These are phyloP conservation scores for Limonium bicolor DNA, from an alignment of 148 eudicot genomes.

Conservation along the genomic window DNA sequence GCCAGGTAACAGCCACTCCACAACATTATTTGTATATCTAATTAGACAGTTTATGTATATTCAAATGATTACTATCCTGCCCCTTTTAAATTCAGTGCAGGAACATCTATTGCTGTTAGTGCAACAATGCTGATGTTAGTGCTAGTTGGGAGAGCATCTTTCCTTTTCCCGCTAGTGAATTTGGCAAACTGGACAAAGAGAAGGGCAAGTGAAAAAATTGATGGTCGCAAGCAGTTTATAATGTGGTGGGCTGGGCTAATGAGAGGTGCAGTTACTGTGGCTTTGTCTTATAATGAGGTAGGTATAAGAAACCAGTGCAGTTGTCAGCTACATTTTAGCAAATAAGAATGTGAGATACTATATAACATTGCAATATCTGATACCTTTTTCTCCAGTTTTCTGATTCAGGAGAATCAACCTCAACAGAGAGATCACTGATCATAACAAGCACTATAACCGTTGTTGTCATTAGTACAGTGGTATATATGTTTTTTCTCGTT, in stretches of 20 bases:
- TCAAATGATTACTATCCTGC: not conserved
- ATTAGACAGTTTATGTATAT: not conserved
- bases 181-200: conserved; percentile 22
- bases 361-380: not conserved
- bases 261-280: conserved; percentile 95
- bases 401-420: conserved; percentile 20
- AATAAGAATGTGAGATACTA: not conserved
- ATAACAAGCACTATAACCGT: conserved; percentile 65
- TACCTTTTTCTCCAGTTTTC: conserved; percentile 33
- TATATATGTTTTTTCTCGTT: conserved; percentile 12
- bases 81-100: conserved; percentile 70
- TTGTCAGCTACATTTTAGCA: not conserved
- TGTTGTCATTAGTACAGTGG: conserved; percentile 85
- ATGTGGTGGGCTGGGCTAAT: conserved; percentile 99
- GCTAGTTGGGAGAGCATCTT: conserved; percentile 80
- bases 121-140: conserved; percentile 48
- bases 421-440: conserved; percentile 40
- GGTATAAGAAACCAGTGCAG: not conserved
- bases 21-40: not conserved
- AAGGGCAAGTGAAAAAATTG: conserved; percentile 30
- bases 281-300: conserved; percentile 91
- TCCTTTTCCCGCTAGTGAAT: conserved; percentile 64
- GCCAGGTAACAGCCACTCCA: conserved; percentile 30
- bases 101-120: conserved; percentile 55
- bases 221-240: conserved; percentile 46